These are phyloP conservation scores for Aspergillus vadensis DNA, from an alignment of 2,329 filamentous ascomycete species.

Conservation along the genomic window DNA sequence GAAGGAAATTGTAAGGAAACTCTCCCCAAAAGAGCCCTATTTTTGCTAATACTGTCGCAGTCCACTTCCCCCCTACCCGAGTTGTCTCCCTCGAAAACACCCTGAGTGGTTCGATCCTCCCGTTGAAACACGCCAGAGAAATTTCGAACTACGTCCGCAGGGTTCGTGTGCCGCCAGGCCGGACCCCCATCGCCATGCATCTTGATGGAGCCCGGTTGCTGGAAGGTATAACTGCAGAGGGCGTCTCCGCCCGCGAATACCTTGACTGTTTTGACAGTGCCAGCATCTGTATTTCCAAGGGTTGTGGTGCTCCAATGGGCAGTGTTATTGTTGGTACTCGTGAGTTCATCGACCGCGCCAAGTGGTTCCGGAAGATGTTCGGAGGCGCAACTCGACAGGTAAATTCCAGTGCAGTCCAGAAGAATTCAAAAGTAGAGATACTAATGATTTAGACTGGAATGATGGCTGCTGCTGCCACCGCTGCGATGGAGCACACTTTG, in stretches of 20 bases:
- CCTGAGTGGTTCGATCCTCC: conserved; percentile 30
- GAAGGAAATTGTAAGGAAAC: conserved; percentile 19
- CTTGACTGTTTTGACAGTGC: conserved; percentile 36
- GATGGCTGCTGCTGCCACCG: conserved; percentile 31
- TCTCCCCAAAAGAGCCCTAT: too few relatives aligned
- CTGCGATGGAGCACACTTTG: conserved; percentile 25
- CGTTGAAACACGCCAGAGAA: conserved; percentile 30
- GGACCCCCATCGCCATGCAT: conserved; percentile 31
- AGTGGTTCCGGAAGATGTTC: conserved; percentile 35
- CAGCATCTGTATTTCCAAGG: conserved; percentile 38
- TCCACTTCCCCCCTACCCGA: conserved; percentile 1
- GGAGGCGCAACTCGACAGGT: conserved; percentile 37
- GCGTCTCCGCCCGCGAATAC: conserved; percentile 31
- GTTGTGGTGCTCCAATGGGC: conserved; percentile 37
- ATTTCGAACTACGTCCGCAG: conserved; percentile 32
- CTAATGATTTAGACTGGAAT: conserved; percentile 28
- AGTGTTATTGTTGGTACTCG: conserved; percentile 33
- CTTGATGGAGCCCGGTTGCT: conserved; percentile 35
- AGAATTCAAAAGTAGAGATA: accelerated
- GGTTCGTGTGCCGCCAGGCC: conserved; percentile 26
- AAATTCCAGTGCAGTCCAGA: not conserved
- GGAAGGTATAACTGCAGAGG: conserved; percentile 25
- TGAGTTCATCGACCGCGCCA: conserved; percentile 31
- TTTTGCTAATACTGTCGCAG: not conserved
- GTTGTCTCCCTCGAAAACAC: conserved; percentile 35